Evolutionary conservation across 768 basidiomycete species (phyloP).

Genomic region (Lactifluus piperatus): DNA sequence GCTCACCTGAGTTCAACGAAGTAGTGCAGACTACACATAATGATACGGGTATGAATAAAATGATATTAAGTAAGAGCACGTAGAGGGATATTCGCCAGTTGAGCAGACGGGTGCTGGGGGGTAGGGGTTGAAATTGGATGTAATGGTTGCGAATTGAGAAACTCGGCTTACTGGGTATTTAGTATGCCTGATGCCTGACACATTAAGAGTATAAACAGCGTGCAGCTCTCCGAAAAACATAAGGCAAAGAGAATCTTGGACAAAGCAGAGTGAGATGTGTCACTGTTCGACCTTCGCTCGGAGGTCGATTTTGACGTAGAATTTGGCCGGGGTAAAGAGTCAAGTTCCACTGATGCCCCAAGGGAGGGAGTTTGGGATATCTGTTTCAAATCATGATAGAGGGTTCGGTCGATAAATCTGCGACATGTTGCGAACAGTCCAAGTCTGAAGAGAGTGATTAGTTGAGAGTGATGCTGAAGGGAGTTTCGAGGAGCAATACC

Average conservation of each 20-base stretch:
- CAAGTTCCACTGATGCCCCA: slow-evolving; percentile 6
- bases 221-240: slow-evolving; percentile 68
- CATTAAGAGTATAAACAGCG: slow-evolving; percentile 63
- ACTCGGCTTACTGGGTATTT: slow-evolving; percentile 41
- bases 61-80: slow-evolving; percentile 49
- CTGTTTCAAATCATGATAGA: slow-evolving; percentile 17
- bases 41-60: slow-evolving; percentile 59
- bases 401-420: slow-evolving; percentile 14
- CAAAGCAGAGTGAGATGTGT: slow-evolving; percentile 43
- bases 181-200: slow-evolving; percentile 56
- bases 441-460: slow-evolving; percentile 1
- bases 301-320: not conserved
- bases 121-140: not conserved
- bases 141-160: not conserved
- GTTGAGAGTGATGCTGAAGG: not conserved
- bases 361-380: not conserved
- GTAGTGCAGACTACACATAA: slow-evolving; percentile 48
- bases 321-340: slow-evolving; percentile 13
- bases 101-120: slow-evolving; percentile 48
- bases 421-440: slow-evolving; percentile 17
- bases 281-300: slow-evolving; percentile 4
- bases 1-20: slow-evolving; percentile 18
- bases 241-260: slow-evolving; percentile 55
- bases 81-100: slow-evolving; percentile 65
- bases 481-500: not conserved